Evolutionary conservation across 208 protist genomes (phyloP).

Genomic region (Endotrypanum monterogeii): DNA sequence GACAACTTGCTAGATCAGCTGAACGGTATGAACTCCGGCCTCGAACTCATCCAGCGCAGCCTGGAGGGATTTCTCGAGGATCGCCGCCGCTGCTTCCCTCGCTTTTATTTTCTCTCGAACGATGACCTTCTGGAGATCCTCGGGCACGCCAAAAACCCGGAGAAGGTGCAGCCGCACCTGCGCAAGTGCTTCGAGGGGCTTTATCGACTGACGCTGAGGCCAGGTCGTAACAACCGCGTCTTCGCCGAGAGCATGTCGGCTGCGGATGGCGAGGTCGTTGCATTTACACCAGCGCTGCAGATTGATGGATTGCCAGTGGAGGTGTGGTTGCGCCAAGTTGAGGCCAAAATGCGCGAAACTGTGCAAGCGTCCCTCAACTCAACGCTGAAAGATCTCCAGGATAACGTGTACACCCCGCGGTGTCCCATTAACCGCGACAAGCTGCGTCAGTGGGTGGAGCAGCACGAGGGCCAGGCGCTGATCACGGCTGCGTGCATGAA

Average conservation of each 20-base stretch:
- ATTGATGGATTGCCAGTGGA: constrained; percentile 94
- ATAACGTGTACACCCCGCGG: constrained; percentile 80
- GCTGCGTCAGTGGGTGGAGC: constrained; percentile 89
- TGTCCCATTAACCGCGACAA: constrained; percentile 75
- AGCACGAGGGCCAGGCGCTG: constrained; percentile 93
- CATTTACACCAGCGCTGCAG: constrained; percentile 84
- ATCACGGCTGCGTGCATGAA: constrained; percentile 96
- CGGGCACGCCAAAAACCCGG: constrained; percentile 96
- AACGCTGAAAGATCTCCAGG: constrained; percentile 79
- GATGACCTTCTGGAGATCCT: constrained; percentile 98
- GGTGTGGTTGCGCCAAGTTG: constrained; percentile 92
- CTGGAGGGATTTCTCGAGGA: constrained; percentile 97
- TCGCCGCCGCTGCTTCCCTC: constrained; percentile 95
- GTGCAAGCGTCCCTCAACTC: constrained; percentile 84
- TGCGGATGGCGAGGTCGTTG: constrained; percentile 94
- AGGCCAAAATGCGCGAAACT: constrained; percentile 93
- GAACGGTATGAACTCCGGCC: constrained; percentile 92
- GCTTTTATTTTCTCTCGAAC: constrained; percentile 98
- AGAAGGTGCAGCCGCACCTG: constrained; percentile 96
- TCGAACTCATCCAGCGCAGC: constrained; percentile 97
- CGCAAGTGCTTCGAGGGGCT: constrained; percentile 98
- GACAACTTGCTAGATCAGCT: constrained; percentile 94
- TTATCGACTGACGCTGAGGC: constrained; percentile 87
- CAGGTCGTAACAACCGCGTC: constrained; percentile 62
- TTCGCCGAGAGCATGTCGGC: constrained; percentile 86